Conservation (phyloP, 176 grass and related monocot genomes). For the Musa acuminata region DNA sequence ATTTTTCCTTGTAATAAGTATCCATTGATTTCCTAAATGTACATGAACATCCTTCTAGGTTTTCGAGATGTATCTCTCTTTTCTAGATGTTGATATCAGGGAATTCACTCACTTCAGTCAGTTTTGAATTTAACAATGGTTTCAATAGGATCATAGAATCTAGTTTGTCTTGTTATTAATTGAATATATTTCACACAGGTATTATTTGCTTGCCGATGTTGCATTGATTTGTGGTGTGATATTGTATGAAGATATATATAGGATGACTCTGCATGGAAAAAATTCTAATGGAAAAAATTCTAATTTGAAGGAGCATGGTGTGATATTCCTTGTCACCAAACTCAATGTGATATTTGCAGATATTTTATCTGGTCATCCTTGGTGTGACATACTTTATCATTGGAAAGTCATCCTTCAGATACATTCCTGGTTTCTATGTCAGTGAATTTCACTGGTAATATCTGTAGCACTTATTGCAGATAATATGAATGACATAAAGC, state of each 20-base stretch:
- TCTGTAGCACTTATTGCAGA: neutral
- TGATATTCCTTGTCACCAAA: too few species aligned
- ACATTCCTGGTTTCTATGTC: slow-evolving; percentile 95
- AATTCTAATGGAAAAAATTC: too few species aligned
- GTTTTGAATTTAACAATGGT: neutral
- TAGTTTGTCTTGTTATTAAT: too few species aligned
- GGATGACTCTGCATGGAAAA: too few species aligned
- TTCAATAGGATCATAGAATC: too few species aligned
- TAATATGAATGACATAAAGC: slow-evolving; percentile 7
- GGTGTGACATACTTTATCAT: slow-evolving; percentile 76
- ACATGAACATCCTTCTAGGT: neutral
- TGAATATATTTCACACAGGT: too few species aligned
- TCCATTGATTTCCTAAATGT: slow-evolving; percentile 4
- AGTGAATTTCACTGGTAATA: slow-evolving; percentile 81
- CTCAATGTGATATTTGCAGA: slow-evolving; percentile 35
- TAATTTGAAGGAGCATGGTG: neutral
- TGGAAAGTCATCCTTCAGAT: slow-evolving; percentile 79
- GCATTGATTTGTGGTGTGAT: too few species aligned
- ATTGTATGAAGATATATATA: too few species aligned
- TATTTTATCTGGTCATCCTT: slow-evolving; percentile 80
- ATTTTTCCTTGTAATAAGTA: neutral
- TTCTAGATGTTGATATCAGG: neutral
- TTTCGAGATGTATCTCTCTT: neutral
- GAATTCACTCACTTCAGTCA: too few species aligned
- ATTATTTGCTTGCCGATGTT: too few species aligned